phyloP scores from a whole-genome alignment of 768 basidiomycete genomes.

The Phlebiopsis flavidoalba region DNA sequence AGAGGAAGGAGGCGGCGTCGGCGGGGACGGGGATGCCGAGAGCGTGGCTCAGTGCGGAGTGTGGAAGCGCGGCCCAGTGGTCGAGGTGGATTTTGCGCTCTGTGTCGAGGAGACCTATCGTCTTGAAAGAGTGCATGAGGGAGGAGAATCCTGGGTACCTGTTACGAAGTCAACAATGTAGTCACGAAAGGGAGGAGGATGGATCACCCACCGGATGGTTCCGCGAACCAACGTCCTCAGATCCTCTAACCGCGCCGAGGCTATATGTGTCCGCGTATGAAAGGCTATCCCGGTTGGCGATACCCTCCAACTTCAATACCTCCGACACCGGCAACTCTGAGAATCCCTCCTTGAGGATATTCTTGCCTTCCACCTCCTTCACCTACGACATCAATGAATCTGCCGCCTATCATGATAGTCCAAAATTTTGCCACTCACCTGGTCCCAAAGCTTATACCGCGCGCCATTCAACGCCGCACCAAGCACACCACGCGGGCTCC shows the following conservation, averaged over 20 bases:
- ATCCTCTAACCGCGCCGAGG: constrained; percentile 34
- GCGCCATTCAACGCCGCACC: constrained; percentile 75
- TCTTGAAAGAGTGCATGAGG: constrained; percentile 67
- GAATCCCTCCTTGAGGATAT: constrained; percentile 56
- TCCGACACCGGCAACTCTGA: constrained; percentile 60
- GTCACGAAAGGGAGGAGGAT: not conserved
- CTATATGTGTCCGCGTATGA: constrained; percentile 65
- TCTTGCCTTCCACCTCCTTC: constrained; percentile 42
- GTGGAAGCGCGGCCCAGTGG: constrained; percentile 34
- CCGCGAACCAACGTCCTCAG: constrained; percentile 75
- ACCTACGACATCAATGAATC: constrained; percentile 27
- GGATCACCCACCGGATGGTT: constrained; percentile 59
- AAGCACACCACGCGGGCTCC: constrained; percentile 87
- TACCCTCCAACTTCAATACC: constrained; percentile 68
- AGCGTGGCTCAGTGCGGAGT: constrained; percentile 27
- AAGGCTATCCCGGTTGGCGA: constrained; percentile 82
- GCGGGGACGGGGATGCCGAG: constrained; percentile 22
- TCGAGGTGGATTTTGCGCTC: constrained; percentile 30
- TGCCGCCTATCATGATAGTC: not conserved
- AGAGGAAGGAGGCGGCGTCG: constrained; percentile 28
- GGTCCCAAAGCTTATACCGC: constrained; percentile 49
- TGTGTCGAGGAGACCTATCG: constrained; percentile 61
- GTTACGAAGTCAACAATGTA: not conserved
- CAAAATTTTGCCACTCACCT: constrained; percentile 34
- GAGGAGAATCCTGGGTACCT: constrained; percentile 84